Conservation (phyloP, 108 stramenopile genomes). For the Pseudonitzschia delicatissima region DNA sequence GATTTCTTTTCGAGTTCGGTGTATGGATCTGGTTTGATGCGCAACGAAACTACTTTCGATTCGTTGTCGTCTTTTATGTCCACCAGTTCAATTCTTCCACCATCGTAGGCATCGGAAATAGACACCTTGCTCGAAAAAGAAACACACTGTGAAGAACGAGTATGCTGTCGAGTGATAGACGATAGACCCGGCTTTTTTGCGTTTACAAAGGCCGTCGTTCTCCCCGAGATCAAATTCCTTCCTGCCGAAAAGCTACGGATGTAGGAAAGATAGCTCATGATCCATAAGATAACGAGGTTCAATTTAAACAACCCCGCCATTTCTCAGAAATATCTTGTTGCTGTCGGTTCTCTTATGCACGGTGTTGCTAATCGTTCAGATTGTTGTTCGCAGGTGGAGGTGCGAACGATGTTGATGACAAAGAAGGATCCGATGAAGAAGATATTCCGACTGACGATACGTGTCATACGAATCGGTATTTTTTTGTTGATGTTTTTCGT, state of each 20-base stretch:
- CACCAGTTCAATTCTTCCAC: slow-evolving; percentile 41
- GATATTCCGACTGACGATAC: too few relatives aligned
- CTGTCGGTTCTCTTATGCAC: too few relatives aligned
- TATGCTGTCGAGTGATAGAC: background rate
- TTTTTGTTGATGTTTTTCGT: too few relatives aligned
- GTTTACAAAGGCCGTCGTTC: background rate
- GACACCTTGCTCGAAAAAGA: slow-evolving; percentile 14
- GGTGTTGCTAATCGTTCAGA: too few relatives aligned
- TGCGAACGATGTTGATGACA: too few relatives aligned
- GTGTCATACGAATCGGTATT: too few relatives aligned
- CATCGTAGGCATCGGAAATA: slow-evolving; percentile 51
- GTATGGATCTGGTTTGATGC: slow-evolving; percentile 44
- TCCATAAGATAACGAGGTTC: background rate
- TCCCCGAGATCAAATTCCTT: background rate
- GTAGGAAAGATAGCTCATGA: background rate
- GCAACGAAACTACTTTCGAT: slow-evolving; percentile 1
- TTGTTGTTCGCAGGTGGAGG: too few relatives aligned
- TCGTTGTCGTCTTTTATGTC: slow-evolving; percentile 19
- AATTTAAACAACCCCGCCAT: background rate
- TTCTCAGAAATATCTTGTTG: background rate
- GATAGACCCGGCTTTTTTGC: background rate
- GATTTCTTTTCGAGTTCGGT: slow-evolving; percentile 52
- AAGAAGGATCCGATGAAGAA: too few relatives aligned
- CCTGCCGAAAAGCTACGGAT: background rate
- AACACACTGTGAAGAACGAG: background rate